Conservation (phyloP, 1,284 basidiomycete species). For the Leccinum griseonigrum region DNA sequence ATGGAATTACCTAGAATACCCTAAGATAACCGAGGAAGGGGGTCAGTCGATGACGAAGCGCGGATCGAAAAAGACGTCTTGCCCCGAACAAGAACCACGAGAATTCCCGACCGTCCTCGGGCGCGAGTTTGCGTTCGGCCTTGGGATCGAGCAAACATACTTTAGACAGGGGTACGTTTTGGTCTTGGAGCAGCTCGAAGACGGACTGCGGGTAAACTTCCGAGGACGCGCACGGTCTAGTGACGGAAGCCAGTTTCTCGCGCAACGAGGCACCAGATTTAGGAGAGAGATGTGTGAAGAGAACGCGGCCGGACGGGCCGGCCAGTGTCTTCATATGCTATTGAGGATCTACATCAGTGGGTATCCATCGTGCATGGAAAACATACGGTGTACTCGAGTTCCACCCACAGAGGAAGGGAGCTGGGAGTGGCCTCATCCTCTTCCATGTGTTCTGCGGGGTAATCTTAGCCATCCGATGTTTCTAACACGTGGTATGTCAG, state of each 20-base stretch:
- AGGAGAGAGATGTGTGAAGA: conserved; percentile 83
- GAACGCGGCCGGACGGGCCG: conserved; percentile 60
- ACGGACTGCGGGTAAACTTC: conserved; percentile 59
- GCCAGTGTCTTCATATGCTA: conserved; percentile 86
- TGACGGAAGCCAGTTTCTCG: conserved; percentile 35
- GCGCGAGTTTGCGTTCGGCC: conserved; percentile 65
- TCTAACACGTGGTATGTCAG: neutral
- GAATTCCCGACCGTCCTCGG: conserved; percentile 76
- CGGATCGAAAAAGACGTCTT: conserved; percentile 21
- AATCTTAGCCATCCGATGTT: conserved; percentile 8
- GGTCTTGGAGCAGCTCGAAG: conserved; percentile 58
- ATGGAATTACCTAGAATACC: conserved; percentile 55
- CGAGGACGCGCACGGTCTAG: conserved; percentile 37
- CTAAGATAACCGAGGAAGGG: conserved; percentile 30
- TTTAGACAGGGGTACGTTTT: conserved; percentile 47
- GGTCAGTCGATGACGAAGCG: conserved; percentile 6
- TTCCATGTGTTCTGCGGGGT: conserved; percentile 89
- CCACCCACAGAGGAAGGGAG: conserved; percentile 84
- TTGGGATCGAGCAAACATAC: conserved; percentile 91
- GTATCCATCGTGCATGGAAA: neutral
- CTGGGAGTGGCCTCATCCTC: conserved; percentile 78
- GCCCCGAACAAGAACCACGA: conserved; percentile 88
- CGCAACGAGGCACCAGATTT: conserved; percentile 64
- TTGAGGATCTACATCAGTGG: neutral
- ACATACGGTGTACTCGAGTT: conserved; percentile 70